A percentile compares a stretch with the other conserved stretches of the same genome.
phyloP scores from a whole-genome alignment of 352 stramenopile species.

The Thalassiosira hispida region DNA sequence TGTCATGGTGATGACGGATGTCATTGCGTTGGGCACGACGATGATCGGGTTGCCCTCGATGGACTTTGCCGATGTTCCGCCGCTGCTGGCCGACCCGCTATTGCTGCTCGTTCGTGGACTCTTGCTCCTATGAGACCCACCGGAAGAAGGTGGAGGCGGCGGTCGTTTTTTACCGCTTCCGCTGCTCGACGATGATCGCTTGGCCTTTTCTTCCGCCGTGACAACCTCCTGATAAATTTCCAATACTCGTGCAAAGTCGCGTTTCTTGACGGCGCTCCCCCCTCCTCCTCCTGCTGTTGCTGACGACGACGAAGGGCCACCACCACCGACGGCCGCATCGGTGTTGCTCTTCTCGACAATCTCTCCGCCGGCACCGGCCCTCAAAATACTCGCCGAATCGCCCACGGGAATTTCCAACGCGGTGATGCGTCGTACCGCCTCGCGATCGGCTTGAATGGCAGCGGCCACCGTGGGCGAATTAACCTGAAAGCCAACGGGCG shows the following conservation, averaged over 20 bases:
- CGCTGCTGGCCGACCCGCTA: not conserved
- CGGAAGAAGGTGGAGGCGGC: conserved; percentile 12
- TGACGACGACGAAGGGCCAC: not conserved
- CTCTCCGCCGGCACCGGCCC: conserved; percentile 54
- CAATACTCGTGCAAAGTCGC: conserved; percentile 71
- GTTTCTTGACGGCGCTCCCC: conserved; percentile 37
- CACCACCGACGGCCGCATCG: not conserved
- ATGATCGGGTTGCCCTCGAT: conserved; percentile 81
- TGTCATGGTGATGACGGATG: conserved; percentile 71
- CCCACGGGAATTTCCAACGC: conserved; percentile 80
- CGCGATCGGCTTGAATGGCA: conserved; percentile 52
- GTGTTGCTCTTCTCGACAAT: conserved; percentile 30
- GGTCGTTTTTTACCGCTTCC: conserved; percentile 25
- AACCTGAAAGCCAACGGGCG: conserved; percentile 55
- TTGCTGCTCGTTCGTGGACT: not conserved
- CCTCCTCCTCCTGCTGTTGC: not conserved
- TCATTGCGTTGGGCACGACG: conserved; percentile 84
- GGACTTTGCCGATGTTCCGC: conserved; percentile 28
- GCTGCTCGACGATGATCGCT: conserved; percentile 20
- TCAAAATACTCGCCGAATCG: conserved; percentile 77
- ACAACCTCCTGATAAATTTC: conserved; percentile 77
- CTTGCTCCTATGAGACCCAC: conserved; percentile 11
- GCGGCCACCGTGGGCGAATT: conserved; percentile 46
- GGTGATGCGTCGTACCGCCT: conserved; percentile 50
- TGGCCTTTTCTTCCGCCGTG: conserved; percentile 39